Percentiles rank a stretch among this genome's conserved stretches.
Conservation (phyloP, 2,329 filamentous ascomycete species). For the Botrytis deweyae region DNA sequence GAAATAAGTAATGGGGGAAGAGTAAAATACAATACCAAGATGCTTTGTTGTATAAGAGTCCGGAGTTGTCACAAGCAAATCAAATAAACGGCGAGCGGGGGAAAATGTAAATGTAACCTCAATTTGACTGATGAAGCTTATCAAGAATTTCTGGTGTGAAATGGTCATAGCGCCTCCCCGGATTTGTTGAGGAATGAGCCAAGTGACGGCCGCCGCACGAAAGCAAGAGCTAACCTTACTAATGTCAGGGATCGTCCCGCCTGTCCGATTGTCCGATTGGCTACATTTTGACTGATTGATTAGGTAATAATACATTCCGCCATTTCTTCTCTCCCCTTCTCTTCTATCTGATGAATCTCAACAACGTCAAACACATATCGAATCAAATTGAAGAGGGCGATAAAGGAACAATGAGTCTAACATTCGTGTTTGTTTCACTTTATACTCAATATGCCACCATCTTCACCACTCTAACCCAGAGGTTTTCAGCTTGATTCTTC, state of each 20-base stretch:
- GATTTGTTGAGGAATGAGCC: constrained; percentile 2
- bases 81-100: background rate
- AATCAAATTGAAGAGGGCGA: background rate
- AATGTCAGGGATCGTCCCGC: background rate
- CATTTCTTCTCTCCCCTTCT: background rate
- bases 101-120: background rate
- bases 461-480: background rate
- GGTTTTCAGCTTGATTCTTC: background rate
- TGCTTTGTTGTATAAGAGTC: background rate
- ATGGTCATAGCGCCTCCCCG: constrained; percentile 7
- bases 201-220: background rate
- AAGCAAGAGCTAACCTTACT: background rate
- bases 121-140: background rate
- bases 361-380: background rate
- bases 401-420: background rate
- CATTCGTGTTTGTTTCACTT: background rate
- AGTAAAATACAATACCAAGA: background rate
- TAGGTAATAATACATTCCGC: background rate
- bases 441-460: background rate
- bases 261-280: background rate
- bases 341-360: background rate
- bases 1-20: background rate
- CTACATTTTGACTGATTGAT: background rate
- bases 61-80: constrained; percentile 9
- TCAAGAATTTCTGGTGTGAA: background rate